These are phyloP conservation scores for Candida succiphila DNA, from an alignment of 805 yeast species.

Conservation along the genomic window DNA sequence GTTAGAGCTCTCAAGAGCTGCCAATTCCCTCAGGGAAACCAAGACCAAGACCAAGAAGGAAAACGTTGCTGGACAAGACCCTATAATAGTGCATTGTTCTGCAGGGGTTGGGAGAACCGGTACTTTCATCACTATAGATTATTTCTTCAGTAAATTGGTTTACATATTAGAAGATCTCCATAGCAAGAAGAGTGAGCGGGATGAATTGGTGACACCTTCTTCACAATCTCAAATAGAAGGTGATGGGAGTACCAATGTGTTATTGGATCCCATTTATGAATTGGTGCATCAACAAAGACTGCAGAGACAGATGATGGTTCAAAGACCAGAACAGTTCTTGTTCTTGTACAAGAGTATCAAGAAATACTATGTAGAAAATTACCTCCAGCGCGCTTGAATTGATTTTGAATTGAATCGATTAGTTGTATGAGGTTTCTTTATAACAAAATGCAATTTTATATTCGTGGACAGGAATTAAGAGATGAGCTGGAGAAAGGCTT, in stretches of 20 bases:
- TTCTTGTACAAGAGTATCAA: constrained; percentile 33
- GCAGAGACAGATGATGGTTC: constrained; percentile 47
- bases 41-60: background rate
- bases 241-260: no score
- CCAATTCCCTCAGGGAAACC: constrained; percentile 3
- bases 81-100: constrained; percentile 40
- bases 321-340: constrained; percentile 38
- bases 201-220: constrained; percentile 11
- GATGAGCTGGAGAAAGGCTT: no score
- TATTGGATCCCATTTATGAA: constrained; percentile 32
- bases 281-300: constrained; percentile 34
- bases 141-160: constrained; percentile 10
- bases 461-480: no score
- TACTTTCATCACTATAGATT: constrained; percentile 37
- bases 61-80: constrained; percentile 7
- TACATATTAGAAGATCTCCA: background rate
- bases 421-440: no score
- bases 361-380: constrained; percentile 7
- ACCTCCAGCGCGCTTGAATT: no score
- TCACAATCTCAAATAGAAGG: constrained; percentile 7
- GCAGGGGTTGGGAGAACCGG: constrained; percentile 57
- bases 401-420: no score
- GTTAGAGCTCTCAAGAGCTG: constrained; percentile 9
- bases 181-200: constrained; percentile 4
- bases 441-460: no score